Evolutionary conservation across 106 monocot genomes (phyloP).

Genomic region (Iris macrosiphon): DNA sequence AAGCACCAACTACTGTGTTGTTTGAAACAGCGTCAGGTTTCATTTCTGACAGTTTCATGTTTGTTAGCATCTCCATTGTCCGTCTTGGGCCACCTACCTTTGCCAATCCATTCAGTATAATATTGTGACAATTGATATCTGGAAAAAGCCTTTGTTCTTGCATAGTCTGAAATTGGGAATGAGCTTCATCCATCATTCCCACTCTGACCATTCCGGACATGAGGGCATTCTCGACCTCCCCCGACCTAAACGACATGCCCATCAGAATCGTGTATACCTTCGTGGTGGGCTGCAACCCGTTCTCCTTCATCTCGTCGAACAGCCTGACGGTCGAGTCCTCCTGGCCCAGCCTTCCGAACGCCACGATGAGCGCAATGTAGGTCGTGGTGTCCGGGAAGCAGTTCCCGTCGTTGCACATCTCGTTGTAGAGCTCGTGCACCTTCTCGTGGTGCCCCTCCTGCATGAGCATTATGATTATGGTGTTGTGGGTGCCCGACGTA

Average conservation of each 20-base stretch:
- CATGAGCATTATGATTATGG: slow-evolving; percentile 76
- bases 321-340: slow-evolving; percentile 57
- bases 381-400: slow-evolving; percentile 79
- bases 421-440: slow-evolving; percentile 86
- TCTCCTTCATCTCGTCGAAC: slow-evolving; percentile 96
- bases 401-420: slow-evolving; percentile 80
- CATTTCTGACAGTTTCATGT: slow-evolving; percentile 52
- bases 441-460: slow-evolving; percentile 86
- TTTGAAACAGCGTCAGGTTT: slow-evolving; percentile 89
- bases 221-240: slow-evolving; percentile 59
- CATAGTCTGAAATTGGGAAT: slow-evolving; percentile 61
- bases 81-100: slow-evolving; percentile 49
- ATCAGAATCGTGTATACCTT: slow-evolving; percentile 92
- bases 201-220: slow-evolving; percentile 89
- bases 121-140: slow-evolving; percentile 88
- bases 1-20: slow-evolving; percentile 79
- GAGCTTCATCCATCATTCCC: slow-evolving; percentile 81
- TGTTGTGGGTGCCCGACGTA: slow-evolving; percentile 57
- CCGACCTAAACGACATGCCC: slow-evolving; percentile 44
- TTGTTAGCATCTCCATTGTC: slow-evolving; percentile 83
- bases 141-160: slow-evolving; percentile 71
- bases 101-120: slow-evolving; percentile 77
- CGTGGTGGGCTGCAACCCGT: slow-evolving; percentile 64
- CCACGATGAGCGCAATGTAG: slow-evolving; percentile 62
- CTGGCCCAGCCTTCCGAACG: slow-evolving; percentile 62